Conservation (phyloP, 179 eudicot species). For the Silene noctiflora region DNA sequence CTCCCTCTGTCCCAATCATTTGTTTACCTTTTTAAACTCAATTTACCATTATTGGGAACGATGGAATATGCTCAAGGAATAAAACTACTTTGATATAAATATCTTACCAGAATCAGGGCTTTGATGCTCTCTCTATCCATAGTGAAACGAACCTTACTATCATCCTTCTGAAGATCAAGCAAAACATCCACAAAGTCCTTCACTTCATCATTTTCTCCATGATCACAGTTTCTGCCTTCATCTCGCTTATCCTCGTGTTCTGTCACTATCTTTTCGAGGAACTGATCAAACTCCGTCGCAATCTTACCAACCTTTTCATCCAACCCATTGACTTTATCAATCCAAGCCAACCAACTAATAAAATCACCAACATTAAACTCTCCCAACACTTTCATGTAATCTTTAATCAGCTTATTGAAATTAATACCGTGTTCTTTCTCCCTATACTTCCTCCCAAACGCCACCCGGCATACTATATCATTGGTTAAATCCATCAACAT, state of each 20-base stretch:
- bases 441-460: slow-evolving; percentile 40
- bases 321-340: slow-evolving; percentile 38
- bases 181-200: slow-evolving; percentile 30
- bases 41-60: too few species aligned
- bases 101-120: slow-evolving; percentile 22
- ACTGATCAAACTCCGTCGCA: slow-evolving; percentile 32
- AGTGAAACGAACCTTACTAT: background rate
- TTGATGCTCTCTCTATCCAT: slow-evolving; percentile 16
- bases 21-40: too few species aligned
- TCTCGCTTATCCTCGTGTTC: slow-evolving; percentile 25
- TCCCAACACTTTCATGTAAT: slow-evolving; percentile 31
- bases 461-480: slow-evolving; percentile 37
- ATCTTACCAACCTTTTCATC: slow-evolving; percentile 28
- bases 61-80: too few species aligned
- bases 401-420: slow-evolving; percentile 22
- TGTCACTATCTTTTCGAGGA: slow-evolving; percentile 33
- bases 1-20: background rate
- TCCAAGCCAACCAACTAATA: slow-evolving; percentile 59
- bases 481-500: slow-evolving; percentile 15
- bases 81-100: too few species aligned
- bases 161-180: slow-evolving; percentile 18
- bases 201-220: background rate
- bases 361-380: slow-evolving; percentile 31
- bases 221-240: background rate
- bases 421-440: slow-evolving; percentile 17